Conservation (phyloP, 345 rosid species). For the Salix dunnii region DNA sequence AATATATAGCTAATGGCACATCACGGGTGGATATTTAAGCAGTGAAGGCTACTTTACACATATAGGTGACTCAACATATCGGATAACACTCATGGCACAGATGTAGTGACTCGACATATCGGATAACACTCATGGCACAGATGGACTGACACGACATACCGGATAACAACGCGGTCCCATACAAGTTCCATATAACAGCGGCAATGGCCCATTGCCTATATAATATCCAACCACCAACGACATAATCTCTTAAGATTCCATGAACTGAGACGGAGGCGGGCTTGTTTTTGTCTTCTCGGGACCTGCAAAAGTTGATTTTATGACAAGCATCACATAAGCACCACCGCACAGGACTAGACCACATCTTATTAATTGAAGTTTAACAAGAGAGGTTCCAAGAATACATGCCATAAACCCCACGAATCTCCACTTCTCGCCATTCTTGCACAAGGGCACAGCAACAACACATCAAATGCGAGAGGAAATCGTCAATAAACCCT, state of each 20-base stretch:
- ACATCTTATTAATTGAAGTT: neutral
- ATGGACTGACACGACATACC: neutral
- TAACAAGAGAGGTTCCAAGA: neutral
- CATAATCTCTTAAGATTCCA: conserved; percentile 56
- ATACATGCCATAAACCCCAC: conserved; percentile 63
- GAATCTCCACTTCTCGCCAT: conserved; percentile 90
- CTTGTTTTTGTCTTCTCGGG: conserved; percentile 69
- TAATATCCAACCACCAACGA: neutral
- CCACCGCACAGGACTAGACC: neutral
- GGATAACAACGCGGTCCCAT: conserved; percentile 5
- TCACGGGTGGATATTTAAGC: conserved; percentile 15
- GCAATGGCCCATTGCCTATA: conserved; percentile 22
- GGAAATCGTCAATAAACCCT: conserved; percentile 87
- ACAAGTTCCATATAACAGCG: conserved; percentile 13
- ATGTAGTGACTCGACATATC: neutral
- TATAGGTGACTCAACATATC: neutral
- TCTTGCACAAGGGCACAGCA: conserved; percentile 99
- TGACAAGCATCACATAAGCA: neutral
- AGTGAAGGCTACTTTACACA: conserved; percentile 26
- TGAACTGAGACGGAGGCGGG: conserved; percentile 77
- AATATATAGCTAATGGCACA: conserved; percentile 27
- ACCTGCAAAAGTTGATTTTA: conserved; percentile 41
- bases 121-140: neutral
- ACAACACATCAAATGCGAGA: conserved; percentile 95
- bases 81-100: neutral